Percentiles rank a stretch among this genome's conserved stretches.
These are phyloP conservation scores for Epithele typhae DNA, from an alignment of 768 basidiomycete species.

Conservation along the genomic window DNA sequence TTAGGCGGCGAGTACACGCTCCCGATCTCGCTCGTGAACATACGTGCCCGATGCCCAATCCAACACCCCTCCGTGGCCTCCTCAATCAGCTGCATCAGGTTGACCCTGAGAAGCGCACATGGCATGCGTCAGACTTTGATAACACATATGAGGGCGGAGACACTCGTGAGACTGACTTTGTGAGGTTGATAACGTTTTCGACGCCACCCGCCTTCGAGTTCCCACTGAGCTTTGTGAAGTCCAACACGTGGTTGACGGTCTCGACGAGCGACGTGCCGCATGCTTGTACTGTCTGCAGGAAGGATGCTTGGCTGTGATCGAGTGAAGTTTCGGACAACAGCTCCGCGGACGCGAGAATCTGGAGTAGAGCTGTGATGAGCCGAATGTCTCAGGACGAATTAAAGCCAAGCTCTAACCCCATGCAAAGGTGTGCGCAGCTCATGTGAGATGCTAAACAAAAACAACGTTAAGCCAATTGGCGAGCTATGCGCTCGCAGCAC, in stretches of 20 bases:
- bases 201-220: constrained; percentile 75
- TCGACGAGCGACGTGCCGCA: constrained; percentile 95
- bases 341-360: constrained; percentile 91
- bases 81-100: constrained; percentile 79
- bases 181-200: constrained; percentile 68
- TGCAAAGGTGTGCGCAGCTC: constrained; percentile 90
- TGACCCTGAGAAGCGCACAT: constrained; percentile 39
- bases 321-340: constrained; percentile 82
- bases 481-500: constrained; percentile 16
- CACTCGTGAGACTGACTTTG: constrained; percentile 51
- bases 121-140: background rate
- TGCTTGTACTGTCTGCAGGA: constrained; percentile 89
- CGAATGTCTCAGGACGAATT: background rate
- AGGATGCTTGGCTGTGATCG: constrained; percentile 77
- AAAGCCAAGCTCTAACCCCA: constrained; percentile 50
- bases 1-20: constrained; percentile 88
- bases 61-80: constrained; percentile 92
- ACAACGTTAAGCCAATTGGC: too few relatives aligned
- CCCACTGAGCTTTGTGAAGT: constrained; percentile 93
- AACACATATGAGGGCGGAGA: background rate
- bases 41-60: constrained; percentile 86
- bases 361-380: too few relatives aligned
- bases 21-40: constrained; percentile 75
- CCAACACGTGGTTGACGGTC: constrained; percentile 94
- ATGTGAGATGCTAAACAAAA: constrained; percentile 68